Evolutionary conservation across 176 grass and related monocot genomes (phyloP), one percentile per base, ranked within the genome.

Genomic region (Hsuehochloa calcarea): DNA sequence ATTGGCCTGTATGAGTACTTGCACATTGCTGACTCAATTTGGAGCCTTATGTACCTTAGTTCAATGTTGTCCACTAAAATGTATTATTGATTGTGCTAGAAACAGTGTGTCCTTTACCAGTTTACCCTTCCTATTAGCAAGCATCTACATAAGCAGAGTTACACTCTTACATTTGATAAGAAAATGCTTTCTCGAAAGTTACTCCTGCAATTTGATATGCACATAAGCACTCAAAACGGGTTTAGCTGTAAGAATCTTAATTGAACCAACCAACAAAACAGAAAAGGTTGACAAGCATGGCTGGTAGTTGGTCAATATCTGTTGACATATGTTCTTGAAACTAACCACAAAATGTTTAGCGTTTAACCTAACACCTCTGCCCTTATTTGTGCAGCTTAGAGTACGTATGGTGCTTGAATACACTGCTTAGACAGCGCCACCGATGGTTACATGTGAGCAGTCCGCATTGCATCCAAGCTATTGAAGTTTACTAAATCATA

Each of bases 351-450:
- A 38, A 34, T 71, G 15, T 43, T 60, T 50, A 72, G 27, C 46
- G 25, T 41, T 49, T 25, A 46, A 50, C 10, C 79, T 86, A 72
- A 90, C 41, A 41, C 34, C 12, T 16, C 37, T 25, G 17, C 23
- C 17, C 56, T 59, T 29, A 41, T 17, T 75, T 85, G 10, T 90
- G 71, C 93, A 98, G 96, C 96, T 98, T 74, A 89, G 96, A 50
- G 91, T 92, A 54, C 84, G 91, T 16, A 98, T 85, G 89, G 88
- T 95, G 74, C 96, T 98, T 77, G 93, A 98, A 84, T 87, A 95
- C 59, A 95, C 59, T 95, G 91, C 61, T 34, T 84, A 34, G 96
- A 93, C 75, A 87, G 71, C n/a, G 34, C 68, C 0, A 80, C 86
- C 5, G 88, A 88, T 8, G 82, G 66, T 79, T 81, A 80, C 60